phyloP scores from a whole-genome alignment of 176 grass and related monocot species.

The Zoysia japonica region DNA sequence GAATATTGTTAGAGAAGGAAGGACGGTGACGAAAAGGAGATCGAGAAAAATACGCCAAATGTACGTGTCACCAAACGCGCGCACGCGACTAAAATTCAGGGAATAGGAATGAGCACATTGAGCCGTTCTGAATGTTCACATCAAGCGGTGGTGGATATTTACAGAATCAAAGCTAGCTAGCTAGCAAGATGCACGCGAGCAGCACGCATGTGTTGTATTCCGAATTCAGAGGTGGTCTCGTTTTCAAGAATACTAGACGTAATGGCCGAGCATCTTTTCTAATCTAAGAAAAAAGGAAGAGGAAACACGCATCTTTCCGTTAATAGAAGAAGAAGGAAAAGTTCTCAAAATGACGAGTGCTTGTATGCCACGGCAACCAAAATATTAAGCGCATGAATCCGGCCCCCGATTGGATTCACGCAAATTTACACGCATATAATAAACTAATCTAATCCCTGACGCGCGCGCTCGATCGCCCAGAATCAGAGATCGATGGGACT shows the following conservation, averaged over 20 bases:
- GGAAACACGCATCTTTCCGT: not conserved
- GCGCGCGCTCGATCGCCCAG: not conserved
- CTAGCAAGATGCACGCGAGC: not conserved
- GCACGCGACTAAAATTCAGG: not conserved
- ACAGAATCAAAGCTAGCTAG: constrained; percentile 36
- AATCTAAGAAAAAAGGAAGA: not conserved
- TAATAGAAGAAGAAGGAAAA: not conserved
- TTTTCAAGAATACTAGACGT: not conserved
- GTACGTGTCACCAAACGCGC: constrained; percentile 1
- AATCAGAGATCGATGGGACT: not conserved
- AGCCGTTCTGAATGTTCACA: constrained; percentile 5
- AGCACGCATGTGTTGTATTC: not conserved
- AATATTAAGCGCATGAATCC: not conserved
- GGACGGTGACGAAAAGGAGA: constrained; percentile 21
- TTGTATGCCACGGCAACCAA: not conserved
- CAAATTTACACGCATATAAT: not conserved
- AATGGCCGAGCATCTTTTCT: not conserved
- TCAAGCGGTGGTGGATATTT: constrained; percentile 18
- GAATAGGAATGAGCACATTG: not conserved
- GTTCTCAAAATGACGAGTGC: not conserved
- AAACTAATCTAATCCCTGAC: not conserved
- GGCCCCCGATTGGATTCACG: constrained; percentile 3
- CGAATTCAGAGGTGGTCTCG: not conserved
- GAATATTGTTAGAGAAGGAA: not conserved
- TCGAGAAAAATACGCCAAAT: not conserved